Conservation (phyloP, 2,329 filamentous ascomycete genomes). For the Rutstroemia sp. region DNA sequence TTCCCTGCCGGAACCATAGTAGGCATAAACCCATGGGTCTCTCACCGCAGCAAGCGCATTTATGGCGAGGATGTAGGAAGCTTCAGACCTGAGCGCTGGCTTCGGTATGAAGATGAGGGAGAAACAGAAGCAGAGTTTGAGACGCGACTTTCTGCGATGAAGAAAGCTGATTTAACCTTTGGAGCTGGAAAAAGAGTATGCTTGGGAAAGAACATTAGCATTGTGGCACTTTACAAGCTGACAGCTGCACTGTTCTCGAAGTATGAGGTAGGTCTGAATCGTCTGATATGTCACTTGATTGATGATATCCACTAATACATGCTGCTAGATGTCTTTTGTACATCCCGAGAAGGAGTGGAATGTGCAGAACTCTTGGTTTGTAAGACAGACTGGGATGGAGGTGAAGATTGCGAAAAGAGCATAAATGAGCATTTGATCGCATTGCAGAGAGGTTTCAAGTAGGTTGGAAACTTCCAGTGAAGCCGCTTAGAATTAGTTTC, state of each 20-base stretch:
- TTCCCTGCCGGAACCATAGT: constrained; percentile 29
- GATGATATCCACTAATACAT: background rate
- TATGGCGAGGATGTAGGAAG: constrained; percentile 32
- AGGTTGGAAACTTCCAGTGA: background rate
- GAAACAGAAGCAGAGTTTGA: constrained; percentile 32
- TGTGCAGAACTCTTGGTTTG: constrained; percentile 35
- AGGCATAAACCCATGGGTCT: constrained; percentile 32
- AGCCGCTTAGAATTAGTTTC: background rate
- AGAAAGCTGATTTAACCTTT: constrained; percentile 34
- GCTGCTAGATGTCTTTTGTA: constrained; percentile 30
- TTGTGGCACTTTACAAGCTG: constrained; percentile 39
- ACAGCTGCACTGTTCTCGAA: constrained; percentile 38
- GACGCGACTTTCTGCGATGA: constrained; percentile 32
- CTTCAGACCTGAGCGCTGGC: constrained; percentile 38
- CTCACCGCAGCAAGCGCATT: constrained; percentile 27
- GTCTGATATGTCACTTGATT: background rate
- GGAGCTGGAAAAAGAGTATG: constrained; percentile 37
- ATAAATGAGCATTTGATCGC: background rate
- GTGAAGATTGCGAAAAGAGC: constrained; percentile 3
- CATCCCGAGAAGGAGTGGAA: constrained; percentile 32
- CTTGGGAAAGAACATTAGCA: constrained; percentile 35
- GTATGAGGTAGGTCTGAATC: constrained; percentile 37
- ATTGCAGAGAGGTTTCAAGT: background rate
- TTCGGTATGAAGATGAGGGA: constrained; percentile 33
- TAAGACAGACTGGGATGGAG: constrained; percentile 28